phyloP scores from a whole-genome alignment of 805 yeast genomes.

The Candida dajiaensis region DNA sequence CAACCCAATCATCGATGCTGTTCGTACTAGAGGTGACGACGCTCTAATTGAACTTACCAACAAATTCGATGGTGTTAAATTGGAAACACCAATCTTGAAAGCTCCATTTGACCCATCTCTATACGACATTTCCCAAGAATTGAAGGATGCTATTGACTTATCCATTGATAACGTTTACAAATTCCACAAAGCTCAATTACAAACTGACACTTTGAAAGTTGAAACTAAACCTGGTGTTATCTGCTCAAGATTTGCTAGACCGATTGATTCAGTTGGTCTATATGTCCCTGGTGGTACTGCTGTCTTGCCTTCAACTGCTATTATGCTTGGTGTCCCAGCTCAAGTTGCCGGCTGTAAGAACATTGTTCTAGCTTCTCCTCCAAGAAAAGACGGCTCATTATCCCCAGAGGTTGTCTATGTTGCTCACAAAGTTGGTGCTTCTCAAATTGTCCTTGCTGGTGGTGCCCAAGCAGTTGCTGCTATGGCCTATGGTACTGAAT shows the following conservation, averaged over 20 bases:
- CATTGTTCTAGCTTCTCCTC: conserved; percentile 92
- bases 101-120: conserved; percentile 85
- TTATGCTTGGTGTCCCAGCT: conserved; percentile 98
- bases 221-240: conserved; percentile 93
- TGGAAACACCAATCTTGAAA: conserved; percentile 63
- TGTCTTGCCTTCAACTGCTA: conserved; percentile 92
- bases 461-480: conserved; percentile 99
- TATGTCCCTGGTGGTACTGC: conserved; percentile 99
- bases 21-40: conserved; percentile 71
- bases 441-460: conserved; percentile 88
- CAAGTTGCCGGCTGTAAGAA: conserved; percentile 95
- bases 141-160: conserved; percentile 81
- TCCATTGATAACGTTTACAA: conserved; percentile 83
- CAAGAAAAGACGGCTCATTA: conserved; percentile 84
- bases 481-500: conserved; percentile 96
- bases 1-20: conserved; percentile 79
- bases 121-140: conserved; percentile 66
- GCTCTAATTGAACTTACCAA: conserved; percentile 87
- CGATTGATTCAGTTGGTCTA: conserved; percentile 90
- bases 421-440: conserved; percentile 93
- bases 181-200: conserved; percentile 92
- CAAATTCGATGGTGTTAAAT: conserved; percentile 81
- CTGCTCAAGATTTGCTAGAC: conserved; percentile 92
- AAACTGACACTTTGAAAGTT: conserved; percentile 63
- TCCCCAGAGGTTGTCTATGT: conserved; percentile 98